Conservation (phyloP, 2,329 filamentous ascomycete genomes). For the Rhinocladiella similis region DNA sequence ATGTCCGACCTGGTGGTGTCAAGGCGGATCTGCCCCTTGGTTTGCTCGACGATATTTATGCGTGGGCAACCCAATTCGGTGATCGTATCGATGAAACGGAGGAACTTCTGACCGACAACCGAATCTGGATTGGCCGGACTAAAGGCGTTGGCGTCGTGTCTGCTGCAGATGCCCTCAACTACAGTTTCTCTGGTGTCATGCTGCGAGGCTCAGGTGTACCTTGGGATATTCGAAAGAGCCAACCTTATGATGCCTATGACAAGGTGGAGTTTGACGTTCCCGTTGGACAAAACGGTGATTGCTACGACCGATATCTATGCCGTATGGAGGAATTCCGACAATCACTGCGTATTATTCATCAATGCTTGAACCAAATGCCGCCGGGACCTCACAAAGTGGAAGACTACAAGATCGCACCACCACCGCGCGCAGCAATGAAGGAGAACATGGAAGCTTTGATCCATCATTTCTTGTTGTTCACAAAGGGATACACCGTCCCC, state of each 20-base stretch:
- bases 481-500: constrained; percentile 95
- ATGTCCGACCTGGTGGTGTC: constrained; percentile 93
- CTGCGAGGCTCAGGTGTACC: constrained; percentile 93
- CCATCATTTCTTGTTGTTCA: constrained; percentile 98
- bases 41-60: constrained; percentile 97
- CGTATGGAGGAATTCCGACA: constrained; percentile 99
- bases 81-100: constrained; percentile 99
- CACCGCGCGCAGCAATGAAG: constrained; percentile 97
- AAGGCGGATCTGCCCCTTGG: constrained; percentile 92
- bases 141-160: constrained; percentile 88
- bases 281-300: constrained; percentile 94
- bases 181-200: constrained; percentile 97
- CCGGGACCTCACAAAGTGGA: constrained; percentile 90
- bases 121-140: constrained; percentile 95
- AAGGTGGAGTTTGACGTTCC: constrained; percentile 98
- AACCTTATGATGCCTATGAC: constrained; percentile 97
- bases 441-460: constrained; percentile 99
- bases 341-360: constrained; percentile 95
- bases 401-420: constrained; percentile 97
- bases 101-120: constrained; percentile 97
- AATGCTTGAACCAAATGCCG: constrained; percentile 99
- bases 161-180: constrained; percentile 92
- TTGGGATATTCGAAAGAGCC: constrained; percentile 94
- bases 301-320: constrained; percentile 98
- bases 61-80: constrained; percentile 98